Evolutionary conservation across 2,329 filamentous ascomycete species (phyloP).

Genomic region (Colletotrichum trifolii): DNA sequence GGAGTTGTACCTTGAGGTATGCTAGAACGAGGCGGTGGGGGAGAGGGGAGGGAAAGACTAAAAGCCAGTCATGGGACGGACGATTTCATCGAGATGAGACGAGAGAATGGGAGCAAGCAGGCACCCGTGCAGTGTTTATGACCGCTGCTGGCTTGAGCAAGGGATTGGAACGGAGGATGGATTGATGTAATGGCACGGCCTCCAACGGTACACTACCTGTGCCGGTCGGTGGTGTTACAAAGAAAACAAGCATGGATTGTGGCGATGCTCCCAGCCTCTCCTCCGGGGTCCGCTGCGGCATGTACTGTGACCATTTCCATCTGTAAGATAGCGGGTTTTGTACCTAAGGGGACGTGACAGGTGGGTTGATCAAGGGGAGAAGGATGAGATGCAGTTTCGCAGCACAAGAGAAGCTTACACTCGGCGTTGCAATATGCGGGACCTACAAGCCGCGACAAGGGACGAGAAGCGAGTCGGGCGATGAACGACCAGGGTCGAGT

Average conservation of each 20-base stretch:
- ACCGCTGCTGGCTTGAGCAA: neutral
- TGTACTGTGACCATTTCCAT: too few species aligned
- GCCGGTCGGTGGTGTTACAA: slow-evolving; percentile 22
- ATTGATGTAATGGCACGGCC: slow-evolving; percentile 20
- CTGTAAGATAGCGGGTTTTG: too few species aligned
- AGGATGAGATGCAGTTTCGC: slow-evolving; percentile 8
- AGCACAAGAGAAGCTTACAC: slow-evolving; percentile 9
- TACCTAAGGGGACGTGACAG: too few species aligned
- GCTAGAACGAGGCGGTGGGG: slow-evolving; percentile 1
- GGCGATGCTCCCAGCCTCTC: slow-evolving; percentile 26
- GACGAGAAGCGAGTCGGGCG: slow-evolving; percentile 8
- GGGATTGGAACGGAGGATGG: slow-evolving; percentile 11
- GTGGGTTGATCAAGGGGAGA: slow-evolving; percentile 1
- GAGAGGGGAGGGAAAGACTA: neutral
- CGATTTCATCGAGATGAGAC: neutral
- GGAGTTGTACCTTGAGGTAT: too few species aligned
- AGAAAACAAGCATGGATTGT: slow-evolving; percentile 5
- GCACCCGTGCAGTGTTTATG: slow-evolving; percentile 9
- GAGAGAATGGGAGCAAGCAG: slow-evolving; percentile 1
- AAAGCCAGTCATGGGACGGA: too few species aligned
- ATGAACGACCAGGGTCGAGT: neutral
- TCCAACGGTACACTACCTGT: slow-evolving; percentile 6
- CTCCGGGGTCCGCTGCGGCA: neutral
- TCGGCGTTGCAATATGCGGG: too few species aligned
- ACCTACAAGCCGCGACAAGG: slow-evolving; percentile 16